These are phyloP conservation scores for Sporothrix pallida DNA, from an alignment of 2,329 filamentous ascomycete species.

Conservation along the genomic window DNA sequence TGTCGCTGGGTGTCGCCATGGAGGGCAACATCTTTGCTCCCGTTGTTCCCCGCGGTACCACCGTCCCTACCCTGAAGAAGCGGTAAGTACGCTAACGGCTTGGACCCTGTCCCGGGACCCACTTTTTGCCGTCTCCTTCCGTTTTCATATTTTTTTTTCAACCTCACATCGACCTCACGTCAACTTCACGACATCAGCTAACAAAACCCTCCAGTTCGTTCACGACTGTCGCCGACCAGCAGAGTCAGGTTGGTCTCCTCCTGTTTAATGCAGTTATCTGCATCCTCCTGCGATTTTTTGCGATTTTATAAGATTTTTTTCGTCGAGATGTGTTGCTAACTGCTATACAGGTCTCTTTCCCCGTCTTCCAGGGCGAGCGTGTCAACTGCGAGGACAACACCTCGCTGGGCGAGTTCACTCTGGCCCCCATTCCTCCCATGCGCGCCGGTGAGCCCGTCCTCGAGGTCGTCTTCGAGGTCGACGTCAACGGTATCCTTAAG, in stretches of 20 bases:
- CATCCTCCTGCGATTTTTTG: background rate
- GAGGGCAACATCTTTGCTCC: conserved; percentile 97
- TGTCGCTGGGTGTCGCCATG: conserved; percentile 98
- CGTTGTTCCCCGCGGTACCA: conserved; percentile 80
- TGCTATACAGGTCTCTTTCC: conserved; percentile 76
- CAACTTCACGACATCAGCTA: background rate
- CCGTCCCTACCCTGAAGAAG: conserved; percentile 83
- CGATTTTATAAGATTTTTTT: background rate
- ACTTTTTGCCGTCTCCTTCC: background rate
- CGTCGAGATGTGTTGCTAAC: no score
- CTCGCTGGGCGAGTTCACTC: conserved; percentile 93
- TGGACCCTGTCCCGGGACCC: background rate
- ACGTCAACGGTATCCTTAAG: conserved; percentile 99
- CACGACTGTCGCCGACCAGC: conserved; percentile 80
- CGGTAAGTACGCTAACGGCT: conserved; percentile 44
- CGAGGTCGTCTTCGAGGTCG: conserved; percentile 98
- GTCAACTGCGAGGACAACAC: conserved; percentile 99
- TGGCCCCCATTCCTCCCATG: conserved; percentile 87
- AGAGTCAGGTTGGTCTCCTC: conserved; percentile 53
- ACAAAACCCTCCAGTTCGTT: conserved; percentile 61
- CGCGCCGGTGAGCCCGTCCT: conserved; percentile 94
- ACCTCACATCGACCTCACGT: no score
- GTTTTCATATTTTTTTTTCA: background rate
- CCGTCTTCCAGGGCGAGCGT: conserved; percentile 93
- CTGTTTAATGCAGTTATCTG: background rate